Evolutionary conservation across 1,139 yeast genomes (phyloP).

Genomic region (Maudiozyma humilis): DNA sequence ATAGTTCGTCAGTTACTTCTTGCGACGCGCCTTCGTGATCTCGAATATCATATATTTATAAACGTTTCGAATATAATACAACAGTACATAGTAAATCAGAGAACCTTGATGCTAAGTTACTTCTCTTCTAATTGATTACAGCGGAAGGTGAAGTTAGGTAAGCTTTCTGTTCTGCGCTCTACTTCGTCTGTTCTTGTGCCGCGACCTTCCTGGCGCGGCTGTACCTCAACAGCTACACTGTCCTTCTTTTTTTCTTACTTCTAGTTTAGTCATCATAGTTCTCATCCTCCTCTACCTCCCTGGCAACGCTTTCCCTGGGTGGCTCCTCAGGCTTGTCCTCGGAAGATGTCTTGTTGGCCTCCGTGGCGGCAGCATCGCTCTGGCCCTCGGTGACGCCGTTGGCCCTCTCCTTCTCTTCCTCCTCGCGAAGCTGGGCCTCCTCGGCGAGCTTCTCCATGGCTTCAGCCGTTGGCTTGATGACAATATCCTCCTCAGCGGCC

Average conservation of each 20-base stretch:
- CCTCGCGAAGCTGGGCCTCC: slow-evolving; percentile 36
- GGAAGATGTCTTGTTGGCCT: slow-evolving; percentile 20
- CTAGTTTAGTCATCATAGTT: slow-evolving; percentile 61
- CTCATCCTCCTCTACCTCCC: slow-evolving; percentile 76
- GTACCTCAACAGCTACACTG: too few species aligned
- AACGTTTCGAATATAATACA: not conserved
- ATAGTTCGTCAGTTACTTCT: not conserved
- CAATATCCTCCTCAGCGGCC: slow-evolving; percentile 18
- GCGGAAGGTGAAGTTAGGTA: too few species aligned
- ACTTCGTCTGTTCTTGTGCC: too few species aligned
- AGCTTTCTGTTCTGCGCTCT: too few species aligned
- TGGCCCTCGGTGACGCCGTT: slow-evolving; percentile 1
- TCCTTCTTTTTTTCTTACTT: too few species aligned
- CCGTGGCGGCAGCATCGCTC: not conserved
- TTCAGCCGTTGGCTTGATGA: slow-evolving; percentile 38
- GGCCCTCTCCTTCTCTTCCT: slow-evolving; percentile 29
- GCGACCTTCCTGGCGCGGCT: too few species aligned
- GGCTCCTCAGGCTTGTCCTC: slow-evolving; percentile 27
- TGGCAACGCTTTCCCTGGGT: slow-evolving; percentile 53
- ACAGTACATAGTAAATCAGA: not conserved
- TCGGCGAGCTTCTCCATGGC: slow-evolving; percentile 37
- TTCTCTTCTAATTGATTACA: too few species aligned
- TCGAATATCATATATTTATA: not conserved
- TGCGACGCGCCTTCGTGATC: too few species aligned
- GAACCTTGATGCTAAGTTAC: too few species aligned